Evolutionary conservation across 2,329 filamentous ascomycete species (phyloP).

Genomic region (Talaromyces sp.): DNA sequence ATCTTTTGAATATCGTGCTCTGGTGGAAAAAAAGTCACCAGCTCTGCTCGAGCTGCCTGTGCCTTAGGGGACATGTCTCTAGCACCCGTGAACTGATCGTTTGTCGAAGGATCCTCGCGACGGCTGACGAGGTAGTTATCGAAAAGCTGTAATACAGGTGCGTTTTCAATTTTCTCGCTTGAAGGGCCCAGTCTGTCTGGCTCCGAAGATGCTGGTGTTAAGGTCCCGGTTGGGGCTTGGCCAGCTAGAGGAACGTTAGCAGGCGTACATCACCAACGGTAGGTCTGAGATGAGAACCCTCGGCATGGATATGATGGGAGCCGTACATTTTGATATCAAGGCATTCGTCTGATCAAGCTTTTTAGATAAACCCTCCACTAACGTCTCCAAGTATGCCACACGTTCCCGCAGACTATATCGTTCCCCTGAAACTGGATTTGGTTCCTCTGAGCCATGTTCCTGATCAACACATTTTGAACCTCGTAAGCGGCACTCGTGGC

Average conservation of each 20-base stretch:
- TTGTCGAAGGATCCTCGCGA: conserved; percentile 30
- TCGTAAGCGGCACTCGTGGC: conserved; percentile 45
- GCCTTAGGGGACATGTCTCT: conserved; percentile 33
- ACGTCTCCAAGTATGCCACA: conserved; percentile 40
- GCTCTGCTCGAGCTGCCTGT: conserved; percentile 25
- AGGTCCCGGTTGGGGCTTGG: neutral
- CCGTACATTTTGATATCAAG: conserved; percentile 7
- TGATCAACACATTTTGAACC: conserved; percentile 45
- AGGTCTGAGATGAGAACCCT: neutral
- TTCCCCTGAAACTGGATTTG: conserved; percentile 19
- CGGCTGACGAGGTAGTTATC: conserved; percentile 41
- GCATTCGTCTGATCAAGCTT: conserved; percentile 29
- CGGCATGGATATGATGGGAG: neutral
- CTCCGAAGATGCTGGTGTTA: conserved; percentile 14
- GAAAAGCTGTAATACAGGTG: conserved; percentile 42
- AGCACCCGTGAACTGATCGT: conserved; percentile 25
- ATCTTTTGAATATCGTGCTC: conserved; percentile 35
- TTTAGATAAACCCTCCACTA: conserved; percentile 39
- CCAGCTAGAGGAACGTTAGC: conserved; percentile 7
- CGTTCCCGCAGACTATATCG: conserved; percentile 43
- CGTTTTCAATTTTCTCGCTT: conserved; percentile 34
- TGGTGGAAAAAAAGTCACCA: conserved; percentile 40
- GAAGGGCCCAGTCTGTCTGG: conserved; percentile 25
- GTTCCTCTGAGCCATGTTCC: conserved; percentile 28
- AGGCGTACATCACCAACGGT: neutral